phyloP scores from a whole-genome alignment of 495 filamentous ascomycete species.

The Zalerion maritima region DNA sequence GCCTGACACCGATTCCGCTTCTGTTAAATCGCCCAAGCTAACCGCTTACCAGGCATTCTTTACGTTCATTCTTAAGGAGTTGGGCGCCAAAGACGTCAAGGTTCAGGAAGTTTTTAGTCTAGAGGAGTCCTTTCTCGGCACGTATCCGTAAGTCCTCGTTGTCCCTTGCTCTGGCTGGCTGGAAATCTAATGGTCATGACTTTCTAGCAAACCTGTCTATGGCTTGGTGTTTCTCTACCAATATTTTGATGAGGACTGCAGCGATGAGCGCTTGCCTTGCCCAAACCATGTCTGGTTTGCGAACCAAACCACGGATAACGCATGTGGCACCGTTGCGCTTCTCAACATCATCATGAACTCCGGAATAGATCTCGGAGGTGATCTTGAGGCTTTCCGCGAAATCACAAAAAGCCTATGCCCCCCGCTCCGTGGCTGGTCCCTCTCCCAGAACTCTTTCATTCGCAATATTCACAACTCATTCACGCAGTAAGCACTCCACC shows the following conservation, averaged over 20 bases:
- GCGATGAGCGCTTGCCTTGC: conserved; percentile 24
- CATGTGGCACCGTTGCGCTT: conserved; percentile 78
- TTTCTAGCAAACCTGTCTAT: conserved; percentile 50
- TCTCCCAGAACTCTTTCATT: conserved; percentile 62
- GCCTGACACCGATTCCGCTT: background rate
- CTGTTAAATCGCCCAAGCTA: conserved; percentile 1
- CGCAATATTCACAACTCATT: conserved; percentile 78
- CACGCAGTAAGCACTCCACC: conserved; percentile 41
- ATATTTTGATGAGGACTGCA: conserved; percentile 39
- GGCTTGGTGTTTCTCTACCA: conserved; percentile 76
- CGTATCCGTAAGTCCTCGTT: conserved; percentile 39
- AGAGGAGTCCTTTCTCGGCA: conserved; percentile 51
- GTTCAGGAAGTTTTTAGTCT: conserved; percentile 67
- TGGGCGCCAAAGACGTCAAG: conserved; percentile 59
- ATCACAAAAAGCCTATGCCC: conserved; percentile 54
- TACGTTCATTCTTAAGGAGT: conserved; percentile 64
- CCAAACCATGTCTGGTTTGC: conserved; percentile 79
- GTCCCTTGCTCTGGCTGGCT: background rate
- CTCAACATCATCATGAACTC: conserved; percentile 88
- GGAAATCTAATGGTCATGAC: too few relatives aligned
- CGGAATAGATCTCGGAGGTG: conserved; percentile 45
- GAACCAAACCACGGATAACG: conserved; percentile 76
- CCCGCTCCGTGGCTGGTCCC: conserved; percentile 55
- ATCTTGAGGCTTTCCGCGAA: conserved; percentile 54
- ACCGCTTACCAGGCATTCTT: conserved; percentile 49